Evolutionary conservation across 2,329 filamentous ascomycete genomes (phyloP).

Genomic region (Xylariaceae sp.): DNA sequence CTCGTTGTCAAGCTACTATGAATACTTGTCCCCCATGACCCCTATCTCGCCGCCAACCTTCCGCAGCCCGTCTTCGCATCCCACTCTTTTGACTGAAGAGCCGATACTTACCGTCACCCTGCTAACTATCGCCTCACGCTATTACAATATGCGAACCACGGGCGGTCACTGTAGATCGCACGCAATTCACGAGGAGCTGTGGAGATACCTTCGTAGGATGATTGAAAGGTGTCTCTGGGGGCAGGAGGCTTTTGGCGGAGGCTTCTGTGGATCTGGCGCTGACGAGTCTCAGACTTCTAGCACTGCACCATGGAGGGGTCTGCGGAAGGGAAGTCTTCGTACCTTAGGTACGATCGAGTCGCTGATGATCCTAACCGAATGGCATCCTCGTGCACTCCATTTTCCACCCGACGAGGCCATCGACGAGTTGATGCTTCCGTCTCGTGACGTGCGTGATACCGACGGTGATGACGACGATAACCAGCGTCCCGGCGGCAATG

Average conservation of each 20-base stretch:
- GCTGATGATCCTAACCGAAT: slow-evolving; percentile 90
- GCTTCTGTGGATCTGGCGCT: slow-evolving; percentile 75
- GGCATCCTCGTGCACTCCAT: slow-evolving; percentile 92
- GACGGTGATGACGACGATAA: slow-evolving; percentile 48
- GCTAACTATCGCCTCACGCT: slow-evolving; percentile 86
- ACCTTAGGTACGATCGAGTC: slow-evolving; percentile 95
- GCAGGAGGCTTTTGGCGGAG: slow-evolving; percentile 91
- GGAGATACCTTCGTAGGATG: slow-evolving; percentile 93
- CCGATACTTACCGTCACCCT: slow-evolving; percentile 91
- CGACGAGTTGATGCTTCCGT: slow-evolving; percentile 68
- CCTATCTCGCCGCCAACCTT: slow-evolving; percentile 94
- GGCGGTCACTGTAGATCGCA: slow-evolving; percentile 83
- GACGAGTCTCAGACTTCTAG: slow-evolving; percentile 65
- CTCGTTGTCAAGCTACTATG: slow-evolving; percentile 70
- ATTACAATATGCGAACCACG: slow-evolving; percentile 77
- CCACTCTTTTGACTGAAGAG: slow-evolving; percentile 82
- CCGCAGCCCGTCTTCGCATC: slow-evolving; percentile 76
- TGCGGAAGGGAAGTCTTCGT: slow-evolving; percentile 77
- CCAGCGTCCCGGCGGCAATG: slow-evolving; percentile 54
- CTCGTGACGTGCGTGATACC: slow-evolving; percentile 53
- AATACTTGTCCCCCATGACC: slow-evolving; percentile 86
- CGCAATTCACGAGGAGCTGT: slow-evolving; percentile 92
- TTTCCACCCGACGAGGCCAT: slow-evolving; percentile 83
- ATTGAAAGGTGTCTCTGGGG: slow-evolving; percentile 95
- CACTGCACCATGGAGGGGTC: slow-evolving; percentile 69